Evolutionary conservation across 176 grass and related monocot species (phyloP).

Genomic region (Oryza meridionalis): DNA sequence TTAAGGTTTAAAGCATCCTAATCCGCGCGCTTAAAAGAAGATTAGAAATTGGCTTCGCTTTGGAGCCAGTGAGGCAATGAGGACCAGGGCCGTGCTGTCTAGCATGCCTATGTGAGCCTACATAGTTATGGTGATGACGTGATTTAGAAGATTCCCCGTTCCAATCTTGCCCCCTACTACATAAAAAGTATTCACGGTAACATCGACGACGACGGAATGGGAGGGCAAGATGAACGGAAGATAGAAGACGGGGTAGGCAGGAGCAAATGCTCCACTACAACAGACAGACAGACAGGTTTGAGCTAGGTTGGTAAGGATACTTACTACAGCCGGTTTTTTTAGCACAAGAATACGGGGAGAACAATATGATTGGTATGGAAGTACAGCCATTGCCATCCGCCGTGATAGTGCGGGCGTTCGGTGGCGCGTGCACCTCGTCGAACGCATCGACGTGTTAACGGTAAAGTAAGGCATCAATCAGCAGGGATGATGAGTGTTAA

Average conservation of each 20-base stretch:
- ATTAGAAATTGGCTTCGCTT: not conserved
- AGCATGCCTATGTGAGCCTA: not conserved
- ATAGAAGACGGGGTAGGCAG: no score
- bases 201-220: no score
- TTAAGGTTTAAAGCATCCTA: slow-evolving; percentile 26
- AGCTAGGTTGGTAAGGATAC: not conserved
- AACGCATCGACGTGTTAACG: slow-evolving; percentile 35
- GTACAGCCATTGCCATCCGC: not conserved
- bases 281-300: not conserved
- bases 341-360: not conserved
- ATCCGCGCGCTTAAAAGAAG: not conserved
- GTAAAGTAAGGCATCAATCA: not conserved
- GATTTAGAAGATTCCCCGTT: slow-evolving; percentile 1
- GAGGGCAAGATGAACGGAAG: no score
- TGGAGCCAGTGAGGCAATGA: not conserved
- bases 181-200: not conserved
- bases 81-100: not conserved
- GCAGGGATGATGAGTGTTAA: not conserved
- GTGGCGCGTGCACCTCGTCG: slow-evolving; percentile 38
- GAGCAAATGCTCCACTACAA: not conserved
- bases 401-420: slow-evolving; percentile 28
- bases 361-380: not conserved
- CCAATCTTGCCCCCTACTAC: not conserved
- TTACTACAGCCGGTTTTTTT: not conserved
- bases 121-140: not conserved